phyloP scores from a whole-genome alignment of 1,284 basidiomycete species.

The Rhodotorula sp. region DNA sequence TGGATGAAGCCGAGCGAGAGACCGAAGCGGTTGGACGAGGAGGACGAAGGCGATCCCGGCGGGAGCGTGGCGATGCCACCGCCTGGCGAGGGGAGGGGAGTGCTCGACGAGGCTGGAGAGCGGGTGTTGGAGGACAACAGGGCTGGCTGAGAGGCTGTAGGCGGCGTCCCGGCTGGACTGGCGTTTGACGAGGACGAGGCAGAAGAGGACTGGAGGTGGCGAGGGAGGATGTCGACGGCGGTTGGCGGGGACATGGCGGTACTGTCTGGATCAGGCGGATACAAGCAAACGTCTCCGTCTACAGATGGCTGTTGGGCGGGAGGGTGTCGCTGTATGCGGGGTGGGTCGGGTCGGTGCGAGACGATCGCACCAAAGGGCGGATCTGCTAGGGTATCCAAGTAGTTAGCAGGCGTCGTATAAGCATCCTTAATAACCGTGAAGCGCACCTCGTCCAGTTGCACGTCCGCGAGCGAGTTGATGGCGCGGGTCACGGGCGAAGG shows the following conservation, averaged over 20 bases:
- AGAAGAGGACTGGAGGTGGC: slow-evolving; percentile 10
- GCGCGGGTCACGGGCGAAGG: too few relatives aligned
- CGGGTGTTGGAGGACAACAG: neutral
- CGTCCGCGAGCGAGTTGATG: too few relatives aligned
- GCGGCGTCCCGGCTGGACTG: slow-evolving; percentile 18
- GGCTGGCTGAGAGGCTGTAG: neutral
- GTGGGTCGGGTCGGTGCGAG: neutral
- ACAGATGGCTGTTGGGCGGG: too few relatives aligned
- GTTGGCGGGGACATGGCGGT: neutral
- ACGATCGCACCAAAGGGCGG: neutral
- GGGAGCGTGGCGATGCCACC: neutral
- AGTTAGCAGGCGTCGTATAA: too few relatives aligned
- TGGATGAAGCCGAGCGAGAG: slow-evolving; percentile 36
- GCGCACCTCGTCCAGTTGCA: too few relatives aligned
- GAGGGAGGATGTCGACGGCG: slow-evolving; percentile 15
- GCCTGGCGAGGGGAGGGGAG: slow-evolving; percentile 7
- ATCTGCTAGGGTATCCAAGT: too few relatives aligned
- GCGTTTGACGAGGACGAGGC: slow-evolving; percentile 14
- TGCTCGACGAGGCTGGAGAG: neutral
- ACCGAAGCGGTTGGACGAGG: slow-evolving; percentile 33
- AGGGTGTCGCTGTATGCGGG: neutral
- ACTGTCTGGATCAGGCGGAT: neutral
- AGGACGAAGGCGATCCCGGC: slow-evolving; percentile 17
- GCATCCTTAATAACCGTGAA: too few relatives aligned
- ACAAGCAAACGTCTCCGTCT: too few relatives aligned